Conservation (phyloP, 1,284 basidiomycete genomes). For the Schizopora paradoxa region DNA sequence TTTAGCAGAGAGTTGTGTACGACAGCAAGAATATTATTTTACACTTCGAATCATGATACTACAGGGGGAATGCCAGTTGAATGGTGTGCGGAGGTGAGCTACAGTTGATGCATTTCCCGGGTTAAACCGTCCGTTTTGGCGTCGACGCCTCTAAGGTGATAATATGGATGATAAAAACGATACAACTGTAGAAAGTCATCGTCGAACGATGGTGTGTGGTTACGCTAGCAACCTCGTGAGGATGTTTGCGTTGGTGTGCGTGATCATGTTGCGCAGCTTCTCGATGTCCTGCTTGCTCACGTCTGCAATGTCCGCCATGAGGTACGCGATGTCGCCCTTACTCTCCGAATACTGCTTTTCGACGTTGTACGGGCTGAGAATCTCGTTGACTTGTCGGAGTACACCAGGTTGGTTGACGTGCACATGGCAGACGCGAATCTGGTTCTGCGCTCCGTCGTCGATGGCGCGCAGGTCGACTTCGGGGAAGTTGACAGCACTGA, state of each 20-base stretch:
- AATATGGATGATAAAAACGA: slow-evolving; percentile 12
- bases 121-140: slow-evolving; percentile 31
- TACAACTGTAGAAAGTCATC: slow-evolving; percentile 25
- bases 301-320: slow-evolving; percentile 93
- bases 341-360: slow-evolving; percentile 99
- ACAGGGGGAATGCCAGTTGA: slow-evolving; percentile 29
- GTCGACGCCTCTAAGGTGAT: slow-evolving; percentile 7
- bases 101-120: slow-evolving; percentile 25
- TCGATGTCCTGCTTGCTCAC: slow-evolving; percentile 82
- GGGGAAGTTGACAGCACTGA: slow-evolving; percentile 98
- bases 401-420: slow-evolving; percentile 98
- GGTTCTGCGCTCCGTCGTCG: slow-evolving; percentile 74
- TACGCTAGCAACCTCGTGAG: slow-evolving; percentile 79
- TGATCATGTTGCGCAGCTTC: slow-evolving; percentile 81
- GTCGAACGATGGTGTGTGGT: slow-evolving; percentile 23
- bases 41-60: no score
- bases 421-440: slow-evolving; percentile 92
- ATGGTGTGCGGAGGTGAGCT: slow-evolving; percentile 27
- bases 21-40: slow-evolving; percentile 1
- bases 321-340: slow-evolving; percentile 90
- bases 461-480: slow-evolving; percentile 96
- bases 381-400: slow-evolving; percentile 91
- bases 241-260: slow-evolving; percentile 79
- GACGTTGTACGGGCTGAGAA: slow-evolving; percentile 92
- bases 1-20: slow-evolving; percentile 4